These are phyloP conservation scores for Lepiota brunneoincarnata DNA, from an alignment of 768 basidiomycete genomes.

Conservation along the genomic window DNA sequence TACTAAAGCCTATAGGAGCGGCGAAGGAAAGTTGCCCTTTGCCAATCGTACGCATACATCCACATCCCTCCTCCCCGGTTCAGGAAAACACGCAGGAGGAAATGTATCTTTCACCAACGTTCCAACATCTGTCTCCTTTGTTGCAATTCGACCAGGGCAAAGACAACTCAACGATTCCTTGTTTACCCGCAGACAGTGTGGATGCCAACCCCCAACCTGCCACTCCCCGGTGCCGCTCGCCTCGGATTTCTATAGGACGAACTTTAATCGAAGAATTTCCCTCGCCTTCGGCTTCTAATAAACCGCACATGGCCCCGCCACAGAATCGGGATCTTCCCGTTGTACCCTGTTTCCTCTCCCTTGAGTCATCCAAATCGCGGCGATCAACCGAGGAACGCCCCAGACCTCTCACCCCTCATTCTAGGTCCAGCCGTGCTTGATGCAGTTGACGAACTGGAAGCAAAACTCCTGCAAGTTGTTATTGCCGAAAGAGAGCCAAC, in stretches of 20 bases:
- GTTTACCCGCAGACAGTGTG: no score
- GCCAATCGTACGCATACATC: conserved; percentile 1
- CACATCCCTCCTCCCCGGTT: neutral
- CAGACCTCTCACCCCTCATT: neutral
- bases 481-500: no score
- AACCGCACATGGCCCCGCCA: neutral
- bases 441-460: neutral
- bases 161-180: no score
- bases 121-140: no score
- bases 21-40: neutral
- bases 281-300: neutral
- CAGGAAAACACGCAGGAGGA: no score
- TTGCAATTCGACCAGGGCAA: no score
- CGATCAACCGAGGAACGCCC: neutral
- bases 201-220: no score
- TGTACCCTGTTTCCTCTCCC: neutral
- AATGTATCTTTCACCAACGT: no score
- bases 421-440: neutral
- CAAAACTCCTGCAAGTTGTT: no score
- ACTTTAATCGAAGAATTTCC: neutral
- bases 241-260: neutral
- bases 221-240: neutral
- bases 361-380: neutral
- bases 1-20: neutral
- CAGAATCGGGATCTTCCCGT: neutral